Conservation (phyloP, 768 basidiomycete genomes). For the Roridomyces roridus region DNA sequence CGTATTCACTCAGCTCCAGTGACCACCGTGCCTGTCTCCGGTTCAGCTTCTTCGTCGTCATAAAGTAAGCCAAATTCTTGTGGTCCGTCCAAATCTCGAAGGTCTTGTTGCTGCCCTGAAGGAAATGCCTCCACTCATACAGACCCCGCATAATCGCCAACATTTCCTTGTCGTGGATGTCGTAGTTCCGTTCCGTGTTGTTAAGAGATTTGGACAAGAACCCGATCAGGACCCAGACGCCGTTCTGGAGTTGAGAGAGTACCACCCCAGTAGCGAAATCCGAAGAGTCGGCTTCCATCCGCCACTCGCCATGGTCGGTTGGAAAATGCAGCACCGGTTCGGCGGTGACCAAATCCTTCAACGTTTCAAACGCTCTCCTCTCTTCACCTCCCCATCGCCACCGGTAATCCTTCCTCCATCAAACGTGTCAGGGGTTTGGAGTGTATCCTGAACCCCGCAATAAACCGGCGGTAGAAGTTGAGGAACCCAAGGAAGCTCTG, state of each 20-base stretch:
- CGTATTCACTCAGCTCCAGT: too few relatives aligned
- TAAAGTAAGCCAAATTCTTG: constrained; percentile 38
- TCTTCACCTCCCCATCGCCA: background rate
- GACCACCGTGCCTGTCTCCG: too few relatives aligned
- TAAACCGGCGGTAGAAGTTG: constrained; percentile 30
- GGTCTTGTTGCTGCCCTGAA: background rate
- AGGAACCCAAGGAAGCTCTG: too few relatives aligned
- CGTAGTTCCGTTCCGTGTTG: too few relatives aligned
- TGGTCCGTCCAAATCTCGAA: constrained; percentile 3
- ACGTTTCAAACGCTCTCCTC: too few relatives aligned
- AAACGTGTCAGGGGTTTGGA: background rate
- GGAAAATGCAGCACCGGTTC: constrained; percentile 4
- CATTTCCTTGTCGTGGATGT: constrained; percentile 43
- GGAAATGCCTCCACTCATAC: constrained; percentile 10
- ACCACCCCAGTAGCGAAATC: too few relatives aligned
- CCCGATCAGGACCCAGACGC: too few relatives aligned
- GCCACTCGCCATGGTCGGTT: background rate
- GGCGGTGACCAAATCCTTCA: too few relatives aligned
- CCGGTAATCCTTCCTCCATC: background rate
- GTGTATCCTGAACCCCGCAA: constrained; percentile 21
- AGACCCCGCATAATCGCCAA: constrained; percentile 41
- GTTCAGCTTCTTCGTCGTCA: too few relatives aligned
- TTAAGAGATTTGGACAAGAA: too few relatives aligned
- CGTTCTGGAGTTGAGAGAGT: too few relatives aligned
- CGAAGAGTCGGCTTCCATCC: too few relatives aligned